Evolutionary conservation across 2,329 filamentous ascomycete species (phyloP), one percentile per base, ranked within the genome.

Genomic region (Curvularia verruculosa): DNA sequence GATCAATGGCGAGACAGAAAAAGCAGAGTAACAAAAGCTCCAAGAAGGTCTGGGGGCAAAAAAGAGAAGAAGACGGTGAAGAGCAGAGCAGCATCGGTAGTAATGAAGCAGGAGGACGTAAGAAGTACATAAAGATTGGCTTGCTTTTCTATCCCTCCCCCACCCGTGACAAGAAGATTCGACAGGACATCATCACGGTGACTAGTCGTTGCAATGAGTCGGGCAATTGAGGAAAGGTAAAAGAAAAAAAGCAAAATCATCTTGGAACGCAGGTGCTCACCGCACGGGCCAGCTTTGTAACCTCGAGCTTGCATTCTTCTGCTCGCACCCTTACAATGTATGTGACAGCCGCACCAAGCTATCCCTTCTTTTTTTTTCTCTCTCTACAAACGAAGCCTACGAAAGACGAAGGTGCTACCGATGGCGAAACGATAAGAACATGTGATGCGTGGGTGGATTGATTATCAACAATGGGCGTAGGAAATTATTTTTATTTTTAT

Each of bases 191-290:
- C 28, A 56, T 52, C 34, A 37, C 56, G 40, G 23, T 39, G 52
- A 52, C 28, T 46, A 49, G 44, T 47, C 41, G 41, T 60, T 51
- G 15, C 31, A 26, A 49, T 34, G 23, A 49, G 46, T 49, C 46
- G 21, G 31, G 46, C 46, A 36, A 28, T 26, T 28, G 23, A 29
- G 52, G 26, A 46, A 59, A 61, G 43, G 29, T 15, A 40, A 18
- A 56, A 56, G 18, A 40, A 18, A 56, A 55, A 61, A 61, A 61
- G 56, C 60, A 60, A 60, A 54, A 39, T 36, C 59, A 5, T n/a
- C 39, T 54, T 49, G 52, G 23, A 58, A 58, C 52, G 54, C 57
- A 63, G 51, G 49, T 56, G 46, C 46, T 49, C 31, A 4, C n/a
- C 18, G 43, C 43, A 45, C 43, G 43, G 43, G 4, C 43, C 43